phyloP scores from a whole-genome alignment of 345 rosid genomes.

The Ceriops tagal region DNA sequence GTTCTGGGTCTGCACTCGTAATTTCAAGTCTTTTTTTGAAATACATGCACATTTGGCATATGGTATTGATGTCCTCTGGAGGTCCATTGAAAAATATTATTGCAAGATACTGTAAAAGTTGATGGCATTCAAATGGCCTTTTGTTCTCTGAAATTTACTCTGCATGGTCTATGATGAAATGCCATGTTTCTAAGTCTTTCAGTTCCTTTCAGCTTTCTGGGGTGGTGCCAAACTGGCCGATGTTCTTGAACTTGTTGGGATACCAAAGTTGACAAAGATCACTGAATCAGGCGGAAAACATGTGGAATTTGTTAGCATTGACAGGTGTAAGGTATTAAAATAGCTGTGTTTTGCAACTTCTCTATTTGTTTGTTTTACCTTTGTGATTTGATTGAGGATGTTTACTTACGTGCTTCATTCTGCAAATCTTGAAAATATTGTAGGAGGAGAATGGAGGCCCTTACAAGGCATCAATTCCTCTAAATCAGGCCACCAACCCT shows the following conservation, averaged over 20 bases:
- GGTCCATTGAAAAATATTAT: background rate
- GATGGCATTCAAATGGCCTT: no score
- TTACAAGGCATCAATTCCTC: conserved; percentile 89
- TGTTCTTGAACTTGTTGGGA: conserved; percentile 79
- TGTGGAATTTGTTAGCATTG: conserved; percentile 94
- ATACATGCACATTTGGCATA: background rate
- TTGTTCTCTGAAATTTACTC: background rate
- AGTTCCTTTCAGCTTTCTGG: conserved; percentile 65
- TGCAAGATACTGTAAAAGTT: background rate
- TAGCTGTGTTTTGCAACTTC: background rate
- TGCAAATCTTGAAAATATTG: conserved; percentile 7
- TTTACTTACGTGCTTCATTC: conserved; percentile 1
- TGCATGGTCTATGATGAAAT: background rate
- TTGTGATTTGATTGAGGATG: background rate
- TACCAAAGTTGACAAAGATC: conserved; percentile 48
- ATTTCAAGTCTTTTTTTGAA: background rate
- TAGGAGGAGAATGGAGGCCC: conserved; percentile 99
- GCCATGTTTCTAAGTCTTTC: conserved; percentile 12
- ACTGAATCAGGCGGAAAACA: conserved; percentile 73
- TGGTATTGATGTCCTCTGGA: background rate
- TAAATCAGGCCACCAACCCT: conserved; percentile 78
- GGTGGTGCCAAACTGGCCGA: conserved; percentile 82
- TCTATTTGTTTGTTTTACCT: background rate
- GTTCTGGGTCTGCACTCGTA: background rate
- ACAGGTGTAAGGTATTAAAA: conserved; percentile 73